These are phyloP conservation scores for Peronospora farinosa DNA, from an alignment of 352 stramenopile genomes.

Conservation along the genomic window DNA sequence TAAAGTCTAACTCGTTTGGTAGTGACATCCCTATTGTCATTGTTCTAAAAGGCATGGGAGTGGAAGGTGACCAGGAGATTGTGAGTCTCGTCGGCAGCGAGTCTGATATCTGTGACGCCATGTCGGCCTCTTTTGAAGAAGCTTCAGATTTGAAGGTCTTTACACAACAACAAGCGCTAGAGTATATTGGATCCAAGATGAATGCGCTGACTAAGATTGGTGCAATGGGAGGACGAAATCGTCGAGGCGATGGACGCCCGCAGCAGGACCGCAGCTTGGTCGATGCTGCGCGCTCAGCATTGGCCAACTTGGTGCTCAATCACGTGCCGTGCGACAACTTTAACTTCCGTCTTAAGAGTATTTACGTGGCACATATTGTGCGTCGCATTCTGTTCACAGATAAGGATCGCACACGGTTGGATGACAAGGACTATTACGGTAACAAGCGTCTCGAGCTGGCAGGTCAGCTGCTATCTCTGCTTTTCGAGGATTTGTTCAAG, in stretches of 20 bases:
- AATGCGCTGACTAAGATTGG: conserved; percentile 61
- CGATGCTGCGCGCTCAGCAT: conserved; percentile 95
- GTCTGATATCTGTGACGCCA: conserved; percentile 89
- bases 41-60: conserved; percentile 96
- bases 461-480: conserved; percentile 94
- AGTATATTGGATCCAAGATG: conserved; percentile 97
- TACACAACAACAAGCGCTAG: conserved; percentile 92
- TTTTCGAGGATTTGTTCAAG: conserved; percentile 99
- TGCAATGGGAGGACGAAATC: conserved; percentile 34
- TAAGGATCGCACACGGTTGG: conserved; percentile 85
- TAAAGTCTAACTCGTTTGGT: conserved; percentile 98
- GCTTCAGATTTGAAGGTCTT: conserved; percentile 91
- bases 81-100: conserved; percentile 94
- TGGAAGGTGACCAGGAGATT: conserved; percentile 98
- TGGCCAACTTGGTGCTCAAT: conserved; percentile 97
- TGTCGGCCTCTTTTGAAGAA: conserved; percentile 95
- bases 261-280: conserved; percentile 62
- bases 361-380: conserved; percentile 98
- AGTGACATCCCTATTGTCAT: conserved; percentile 97
- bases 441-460: conserved; percentile 99
- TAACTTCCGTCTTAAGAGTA: conserved; percentile 96
- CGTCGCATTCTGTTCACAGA: conserved; percentile 86
- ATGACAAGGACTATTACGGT: conserved; percentile 99
- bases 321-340: conserved; percentile 98
- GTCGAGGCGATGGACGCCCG: conserved; percentile 24